These are phyloP conservation scores for Tanacetum coccineum DNA, from an alignment of 129 eudicot genomes.

Conservation along the genomic window DNA sequence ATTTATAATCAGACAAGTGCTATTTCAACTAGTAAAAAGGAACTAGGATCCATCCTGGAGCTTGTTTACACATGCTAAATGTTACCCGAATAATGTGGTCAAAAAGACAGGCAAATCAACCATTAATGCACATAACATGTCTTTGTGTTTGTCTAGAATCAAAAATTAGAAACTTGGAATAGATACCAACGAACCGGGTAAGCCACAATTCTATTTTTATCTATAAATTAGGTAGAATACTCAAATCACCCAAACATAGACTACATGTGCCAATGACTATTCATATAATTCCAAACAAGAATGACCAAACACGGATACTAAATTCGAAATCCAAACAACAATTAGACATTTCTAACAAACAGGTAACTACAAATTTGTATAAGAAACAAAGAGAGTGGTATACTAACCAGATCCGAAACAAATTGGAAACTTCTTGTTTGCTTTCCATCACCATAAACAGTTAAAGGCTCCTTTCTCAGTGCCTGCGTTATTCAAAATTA, in stretches of 20 bases:
- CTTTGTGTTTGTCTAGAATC: not conserved
- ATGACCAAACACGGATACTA: slow-evolving; percentile 16
- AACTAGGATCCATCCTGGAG: not conserved
- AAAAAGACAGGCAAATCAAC: too few relatives aligned
- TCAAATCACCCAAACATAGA: slow-evolving; percentile 3
- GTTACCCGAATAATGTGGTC: not conserved
- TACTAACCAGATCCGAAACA: slow-evolving; percentile 84
- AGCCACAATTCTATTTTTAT: not conserved
- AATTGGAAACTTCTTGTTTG: slow-evolving; percentile 95
- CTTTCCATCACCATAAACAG: slow-evolving; percentile 96
- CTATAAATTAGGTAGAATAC: not conserved
- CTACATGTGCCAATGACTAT: slow-evolving; percentile 5
- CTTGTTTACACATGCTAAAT: not conserved
- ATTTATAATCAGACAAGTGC: not conserved
- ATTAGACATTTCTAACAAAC: not conserved
- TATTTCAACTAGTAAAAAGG: slow-evolving; percentile 10
- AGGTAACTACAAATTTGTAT: slow-evolving; percentile 12
- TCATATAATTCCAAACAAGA: slow-evolving; percentile 17
- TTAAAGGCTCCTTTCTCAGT: slow-evolving; percentile 84
- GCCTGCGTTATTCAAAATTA: slow-evolving; percentile 43
- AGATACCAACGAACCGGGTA: not conserved
- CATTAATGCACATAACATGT: too few relatives aligned
- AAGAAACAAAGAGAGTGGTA: slow-evolving; percentile 12
- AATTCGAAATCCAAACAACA: not conserved
- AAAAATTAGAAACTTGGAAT: not conserved